These are phyloP conservation scores for Mortierella alpina DNA, from an alignment of 192 early-diverging fungal genomes.

Conservation along the genomic window DNA sequence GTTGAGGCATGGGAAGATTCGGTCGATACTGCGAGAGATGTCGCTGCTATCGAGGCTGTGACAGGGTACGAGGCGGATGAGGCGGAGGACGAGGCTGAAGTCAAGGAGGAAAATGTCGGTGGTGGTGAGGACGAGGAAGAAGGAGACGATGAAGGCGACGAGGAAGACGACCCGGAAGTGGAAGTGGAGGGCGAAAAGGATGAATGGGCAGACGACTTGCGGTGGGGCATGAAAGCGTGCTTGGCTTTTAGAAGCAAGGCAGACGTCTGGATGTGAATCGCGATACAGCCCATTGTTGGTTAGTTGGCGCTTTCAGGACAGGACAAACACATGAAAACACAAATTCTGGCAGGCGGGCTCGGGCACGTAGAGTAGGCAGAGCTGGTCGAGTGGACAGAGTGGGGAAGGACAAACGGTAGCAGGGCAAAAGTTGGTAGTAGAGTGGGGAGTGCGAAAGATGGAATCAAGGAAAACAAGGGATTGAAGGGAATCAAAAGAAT, in stretches of 20 bases:
- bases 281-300: conserved; percentile 36
- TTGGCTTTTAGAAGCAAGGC: conserved; percentile 49
- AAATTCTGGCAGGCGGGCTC: neutral
- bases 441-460: too few relatives aligned
- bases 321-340: neutral
- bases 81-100: neutral
- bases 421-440: too few relatives aligned
- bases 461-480: too few relatives aligned
- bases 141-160: neutral
- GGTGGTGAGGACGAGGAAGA: conserved; percentile 4
- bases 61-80: neutral
- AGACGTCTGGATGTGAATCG: conserved; percentile 49
- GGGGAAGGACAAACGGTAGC: too few relatives aligned
- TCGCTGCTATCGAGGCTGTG: too few relatives aligned
- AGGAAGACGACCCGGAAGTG: conserved; percentile 2
- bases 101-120: neutral
- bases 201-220: conserved; percentile 15
- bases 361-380: neutral
- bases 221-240: conserved; percentile 43
- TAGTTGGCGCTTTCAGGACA: neutral
- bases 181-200: neutral
- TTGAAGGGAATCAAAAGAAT: too few relatives aligned
- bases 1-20: conserved; percentile 14
- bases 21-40: conserved; percentile 7
- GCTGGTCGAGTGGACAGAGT: too few relatives aligned